phyloP scores from a whole-genome alignment of 192 early-diverging fungal species.

The Coemansia sp. region DNA sequence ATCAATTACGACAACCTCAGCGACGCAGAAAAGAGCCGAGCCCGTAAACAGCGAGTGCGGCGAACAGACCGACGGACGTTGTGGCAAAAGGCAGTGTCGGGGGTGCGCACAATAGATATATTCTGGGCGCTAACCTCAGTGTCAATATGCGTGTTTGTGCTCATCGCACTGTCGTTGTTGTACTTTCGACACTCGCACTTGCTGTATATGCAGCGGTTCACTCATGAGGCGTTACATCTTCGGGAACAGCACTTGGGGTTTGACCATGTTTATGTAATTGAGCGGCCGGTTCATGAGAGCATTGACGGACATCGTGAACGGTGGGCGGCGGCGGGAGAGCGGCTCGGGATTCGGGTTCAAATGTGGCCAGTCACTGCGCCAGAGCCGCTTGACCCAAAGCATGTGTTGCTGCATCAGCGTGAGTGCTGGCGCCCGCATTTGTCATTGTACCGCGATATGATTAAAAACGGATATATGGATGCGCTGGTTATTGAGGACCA shows the following conservation, averaged over 20 bases:
- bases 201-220: conserved; percentile 42
- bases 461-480: conserved; percentile 33
- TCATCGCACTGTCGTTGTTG: conserved; percentile 42
- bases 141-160: conserved; percentile 37
- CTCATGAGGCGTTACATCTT: conserved; percentile 33
- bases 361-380: conserved; percentile 41
- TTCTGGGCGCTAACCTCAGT: conserved; percentile 47
- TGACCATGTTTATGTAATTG: conserved; percentile 46
- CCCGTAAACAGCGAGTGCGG: conserved; percentile 44
- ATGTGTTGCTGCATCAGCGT: conserved; percentile 41
- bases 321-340: conserved; percentile 21
- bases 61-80: conserved; percentile 20
- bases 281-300: conserved; percentile 31
- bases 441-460: conserved; percentile 43
- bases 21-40: conserved; percentile 52
- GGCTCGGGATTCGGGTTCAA: conserved; percentile 33
- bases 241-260: conserved; percentile 29
- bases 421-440: conserved; percentile 54
- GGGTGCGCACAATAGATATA: conserved; percentile 35
- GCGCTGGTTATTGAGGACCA: conserved; percentile 53
- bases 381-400: conserved; percentile 28
- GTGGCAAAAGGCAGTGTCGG: conserved; percentile 16
- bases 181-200: conserved; percentile 50
- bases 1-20: conserved; percentile 56
- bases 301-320: conserved; percentile 12